phyloP scores from a whole-genome alignment of 2,329 filamentous ascomycete genomes.

The Fusarium stilboides region DNA sequence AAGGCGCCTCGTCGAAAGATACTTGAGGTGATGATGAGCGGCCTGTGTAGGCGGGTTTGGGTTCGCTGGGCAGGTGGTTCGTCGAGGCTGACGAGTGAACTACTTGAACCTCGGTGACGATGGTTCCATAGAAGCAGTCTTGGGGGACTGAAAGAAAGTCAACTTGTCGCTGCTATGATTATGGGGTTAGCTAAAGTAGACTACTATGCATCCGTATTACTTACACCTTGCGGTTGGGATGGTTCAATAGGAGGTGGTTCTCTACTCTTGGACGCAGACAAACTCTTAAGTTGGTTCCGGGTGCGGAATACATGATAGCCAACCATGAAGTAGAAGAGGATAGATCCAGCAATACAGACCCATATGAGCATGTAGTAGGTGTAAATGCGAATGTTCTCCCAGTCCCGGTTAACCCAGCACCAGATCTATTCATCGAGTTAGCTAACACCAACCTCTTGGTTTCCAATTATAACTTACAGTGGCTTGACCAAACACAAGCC shows the following conservation, averaged over 20 bases:
- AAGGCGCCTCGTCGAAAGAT: conserved; percentile 44
- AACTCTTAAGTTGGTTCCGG: conserved; percentile 68
- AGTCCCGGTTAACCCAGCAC: conserved; percentile 72
- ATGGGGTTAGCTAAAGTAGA: conserved; percentile 2
- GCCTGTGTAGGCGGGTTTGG: conserved; percentile 42
- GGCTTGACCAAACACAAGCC: conserved; percentile 69
- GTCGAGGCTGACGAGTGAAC: conserved; percentile 52
- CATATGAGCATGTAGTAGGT: conserved; percentile 75
- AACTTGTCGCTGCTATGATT: conserved; percentile 36
- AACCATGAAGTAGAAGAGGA: conserved; percentile 69
- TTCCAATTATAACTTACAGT: conserved; percentile 60
- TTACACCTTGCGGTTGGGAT: conserved; percentile 42
- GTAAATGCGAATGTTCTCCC: conserved; percentile 71
- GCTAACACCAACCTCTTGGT: not conserved
- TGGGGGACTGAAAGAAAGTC: conserved; percentile 48
- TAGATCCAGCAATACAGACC: conserved; percentile 70
- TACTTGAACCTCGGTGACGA: conserved; percentile 68
- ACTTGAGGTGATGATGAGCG: conserved; percentile 35
- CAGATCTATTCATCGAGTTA: conserved; percentile 63
- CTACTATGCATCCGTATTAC: not conserved
- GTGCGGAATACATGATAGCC: conserved; percentile 73
- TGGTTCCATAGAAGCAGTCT: conserved; percentile 63
- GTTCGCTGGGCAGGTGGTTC: conserved; percentile 41
- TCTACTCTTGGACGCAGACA: conserved; percentile 59
- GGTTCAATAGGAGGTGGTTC: conserved; percentile 53